Conservation (phyloP, 371 early-diverging fungal genomes). For the Catenaria anguillulae region DNA sequence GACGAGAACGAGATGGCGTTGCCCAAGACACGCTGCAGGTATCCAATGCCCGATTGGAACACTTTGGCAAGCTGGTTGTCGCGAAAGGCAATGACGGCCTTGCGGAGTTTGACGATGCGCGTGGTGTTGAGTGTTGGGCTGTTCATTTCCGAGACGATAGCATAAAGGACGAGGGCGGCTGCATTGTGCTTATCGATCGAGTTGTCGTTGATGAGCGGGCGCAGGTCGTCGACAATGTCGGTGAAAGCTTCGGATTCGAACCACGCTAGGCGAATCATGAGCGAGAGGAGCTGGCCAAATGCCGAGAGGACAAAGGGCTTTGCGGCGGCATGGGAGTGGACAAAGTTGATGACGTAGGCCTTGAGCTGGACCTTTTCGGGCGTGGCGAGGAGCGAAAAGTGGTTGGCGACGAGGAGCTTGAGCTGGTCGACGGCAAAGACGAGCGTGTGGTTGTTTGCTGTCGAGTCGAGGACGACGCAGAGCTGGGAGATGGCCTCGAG, state of each 20-base stretch:
- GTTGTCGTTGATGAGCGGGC: no score
- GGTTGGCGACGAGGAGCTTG: constrained; percentile 49
- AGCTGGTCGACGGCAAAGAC: constrained; percentile 52
- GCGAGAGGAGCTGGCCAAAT: constrained; percentile 51
- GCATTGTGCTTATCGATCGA: constrained; percentile 36
- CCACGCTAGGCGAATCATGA: constrained; percentile 70
- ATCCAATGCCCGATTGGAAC: constrained; percentile 46
- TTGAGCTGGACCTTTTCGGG: constrained; percentile 45
- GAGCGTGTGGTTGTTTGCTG: constrained; percentile 51
- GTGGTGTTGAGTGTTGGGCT: not conserved
- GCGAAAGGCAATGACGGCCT: constrained; percentile 59
- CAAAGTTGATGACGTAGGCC: constrained; percentile 2
- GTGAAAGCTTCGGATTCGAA: constrained; percentile 54
- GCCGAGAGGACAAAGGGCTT: constrained; percentile 47
- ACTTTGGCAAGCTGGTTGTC: constrained; percentile 58
- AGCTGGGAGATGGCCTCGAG: constrained; percentile 30
- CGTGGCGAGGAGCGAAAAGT: constrained; percentile 43
- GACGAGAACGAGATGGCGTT: constrained; percentile 21
- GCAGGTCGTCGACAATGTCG: constrained; percentile 6
- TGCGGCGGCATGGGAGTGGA: not conserved
- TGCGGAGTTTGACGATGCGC: constrained; percentile 4
- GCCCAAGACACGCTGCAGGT: constrained; percentile 34
- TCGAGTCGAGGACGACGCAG: constrained; percentile 56
- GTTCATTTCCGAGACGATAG: constrained; percentile 49
- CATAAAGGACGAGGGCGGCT: constrained; percentile 39